These are phyloP conservation scores for Blastobotrys peoriensis DNA, from an alignment of 805 yeast genomes.

Conservation along the genomic window DNA sequence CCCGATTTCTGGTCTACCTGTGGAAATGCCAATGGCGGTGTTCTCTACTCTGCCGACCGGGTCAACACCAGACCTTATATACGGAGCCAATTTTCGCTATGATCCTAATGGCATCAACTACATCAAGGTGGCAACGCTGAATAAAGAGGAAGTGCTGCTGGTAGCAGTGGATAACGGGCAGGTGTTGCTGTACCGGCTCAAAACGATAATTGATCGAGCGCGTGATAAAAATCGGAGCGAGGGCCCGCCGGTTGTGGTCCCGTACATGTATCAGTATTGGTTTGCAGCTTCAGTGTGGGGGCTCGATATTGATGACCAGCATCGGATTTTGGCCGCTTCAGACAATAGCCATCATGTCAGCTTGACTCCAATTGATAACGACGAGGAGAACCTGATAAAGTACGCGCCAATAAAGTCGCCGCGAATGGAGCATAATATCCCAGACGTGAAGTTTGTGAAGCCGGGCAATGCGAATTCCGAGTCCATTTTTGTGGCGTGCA, in stretches of 20 bases:
- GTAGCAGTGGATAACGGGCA: conserved; percentile 54
- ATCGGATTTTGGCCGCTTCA: conserved; percentile 40
- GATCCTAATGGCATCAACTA: conserved; percentile 54
- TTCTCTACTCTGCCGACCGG: conserved; percentile 39
- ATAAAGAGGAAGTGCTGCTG: conserved; percentile 39
- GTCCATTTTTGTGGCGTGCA: conserved; percentile 33
- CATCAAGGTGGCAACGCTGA: conserved; percentile 36
- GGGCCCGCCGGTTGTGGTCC: conserved; percentile 32
- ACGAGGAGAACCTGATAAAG: conserved; percentile 20
- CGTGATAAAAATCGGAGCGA: conserved; percentile 7
- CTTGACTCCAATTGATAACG: conserved; percentile 29
- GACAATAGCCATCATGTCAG: conserved; percentile 49
- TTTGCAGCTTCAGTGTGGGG: conserved; percentile 52
- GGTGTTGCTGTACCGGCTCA: conserved; percentile 32
- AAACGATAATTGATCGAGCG: conserved; percentile 25
- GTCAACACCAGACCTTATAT: conserved; percentile 38
- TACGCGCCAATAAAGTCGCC: conserved; percentile 33
- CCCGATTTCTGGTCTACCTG: conserved; percentile 22
- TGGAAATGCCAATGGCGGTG: conserved; percentile 23
- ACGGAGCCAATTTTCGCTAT: conserved; percentile 45
- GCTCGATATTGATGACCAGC: conserved; percentile 37
- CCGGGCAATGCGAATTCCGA: conserved; percentile 17
- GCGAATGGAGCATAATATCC: conserved; percentile 48
- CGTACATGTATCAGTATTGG: neutral
- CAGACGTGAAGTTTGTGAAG: conserved; percentile 42